These are phyloP conservation scores for Backusella tuberculispora DNA, from an alignment of 192 early-diverging fungal species.

Conservation along the genomic window DNA sequence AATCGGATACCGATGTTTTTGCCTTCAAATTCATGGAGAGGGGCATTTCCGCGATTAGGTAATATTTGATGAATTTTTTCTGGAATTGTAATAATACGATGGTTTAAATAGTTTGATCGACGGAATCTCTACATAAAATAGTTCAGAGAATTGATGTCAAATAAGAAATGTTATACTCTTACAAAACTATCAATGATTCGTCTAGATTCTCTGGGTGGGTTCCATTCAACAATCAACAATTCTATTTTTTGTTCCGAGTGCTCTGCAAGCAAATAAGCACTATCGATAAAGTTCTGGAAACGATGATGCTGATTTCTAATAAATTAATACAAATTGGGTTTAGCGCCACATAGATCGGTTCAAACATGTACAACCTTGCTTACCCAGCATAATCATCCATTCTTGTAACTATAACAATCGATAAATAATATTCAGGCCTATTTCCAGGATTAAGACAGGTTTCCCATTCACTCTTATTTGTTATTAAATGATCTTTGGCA, in stretches of 20 bases:
- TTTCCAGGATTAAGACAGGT: conserved; percentile 8
- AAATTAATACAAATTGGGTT: conserved; percentile 19
- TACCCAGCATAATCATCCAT: conserved; percentile 35
- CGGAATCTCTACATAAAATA: conserved; percentile 31
- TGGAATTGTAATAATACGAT: conserved; percentile 37
- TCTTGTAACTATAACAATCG: conserved; percentile 34
- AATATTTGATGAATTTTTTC: conserved; percentile 33
- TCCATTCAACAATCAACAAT: conserved; percentile 38
- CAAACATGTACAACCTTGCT: neutral
- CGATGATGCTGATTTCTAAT: conserved; percentile 35
- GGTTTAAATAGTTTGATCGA: conserved; percentile 29
- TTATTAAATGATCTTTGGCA: neutral
- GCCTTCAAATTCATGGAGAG: conserved; percentile 39
- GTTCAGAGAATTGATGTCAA: neutral
- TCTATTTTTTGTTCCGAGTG: conserved; percentile 28
- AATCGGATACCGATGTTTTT: conserved; percentile 41
- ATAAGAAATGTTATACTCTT: neutral
- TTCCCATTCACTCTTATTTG: conserved; percentile 13
- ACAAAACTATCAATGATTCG: conserved; percentile 29
- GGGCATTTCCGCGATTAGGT: conserved; percentile 32
- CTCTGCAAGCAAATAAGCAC: conserved; percentile 31
- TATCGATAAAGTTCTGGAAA: conserved; percentile 40
- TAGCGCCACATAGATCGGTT: conserved; percentile 8
- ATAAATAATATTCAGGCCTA: conserved; percentile 25
- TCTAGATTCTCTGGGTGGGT: conserved; percentile 26